Base-by-base conservation (phyloP, 2,329 filamentous ascomycete genomes). In the Herpotrichia juniperi region DNA sequence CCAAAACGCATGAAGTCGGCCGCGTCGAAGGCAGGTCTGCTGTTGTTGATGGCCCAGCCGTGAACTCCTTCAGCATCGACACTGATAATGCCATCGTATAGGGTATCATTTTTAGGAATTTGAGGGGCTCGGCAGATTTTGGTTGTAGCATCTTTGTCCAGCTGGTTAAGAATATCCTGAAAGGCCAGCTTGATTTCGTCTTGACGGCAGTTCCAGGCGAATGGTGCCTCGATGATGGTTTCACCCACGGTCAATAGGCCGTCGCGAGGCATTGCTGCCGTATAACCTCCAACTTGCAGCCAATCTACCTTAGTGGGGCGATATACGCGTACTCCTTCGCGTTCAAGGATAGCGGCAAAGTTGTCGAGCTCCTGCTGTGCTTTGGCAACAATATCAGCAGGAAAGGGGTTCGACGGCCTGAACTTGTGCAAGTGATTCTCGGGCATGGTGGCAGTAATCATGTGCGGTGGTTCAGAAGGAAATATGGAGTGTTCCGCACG, bases 1-100 rank as follows among this genome's bases (percentile, higher is more conserved):
- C 69, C 71, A 31, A 73, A 67, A 1, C 71, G 61, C 63, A 73
- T 65, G 47, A 73, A 73, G 43, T 73, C 71, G 6, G 71, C 71
- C 17, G 66, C 64, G 45, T 73, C 71, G 30, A 73, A 72, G 3
- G 71, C 67, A 4, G 67, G 67, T 1, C 71, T 60, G 17, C 46
- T 60, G 51, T 74, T 69, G 48, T 73, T 73, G 58, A 72, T 71
- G 12, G 54, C 54, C 68, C 67, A 72, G 7, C 3, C 7, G 25
- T 35, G 25, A 7, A 5, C 32, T 45, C 42, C 28, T 9, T 37
- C 26, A 12, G 12, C 26, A 10, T 10, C 31, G 9, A 10, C n/a
- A 9, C 14, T 34, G 31, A 24, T n/a, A 31, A 45, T 19, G 19
- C 16, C 42, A 31, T 45, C 25, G 16, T 45, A 45, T 5, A 45